phyloP scores from a whole-genome alignment of 2,329 filamentous ascomycete species.

The Cephalotrichum gorgonifer region DNA sequence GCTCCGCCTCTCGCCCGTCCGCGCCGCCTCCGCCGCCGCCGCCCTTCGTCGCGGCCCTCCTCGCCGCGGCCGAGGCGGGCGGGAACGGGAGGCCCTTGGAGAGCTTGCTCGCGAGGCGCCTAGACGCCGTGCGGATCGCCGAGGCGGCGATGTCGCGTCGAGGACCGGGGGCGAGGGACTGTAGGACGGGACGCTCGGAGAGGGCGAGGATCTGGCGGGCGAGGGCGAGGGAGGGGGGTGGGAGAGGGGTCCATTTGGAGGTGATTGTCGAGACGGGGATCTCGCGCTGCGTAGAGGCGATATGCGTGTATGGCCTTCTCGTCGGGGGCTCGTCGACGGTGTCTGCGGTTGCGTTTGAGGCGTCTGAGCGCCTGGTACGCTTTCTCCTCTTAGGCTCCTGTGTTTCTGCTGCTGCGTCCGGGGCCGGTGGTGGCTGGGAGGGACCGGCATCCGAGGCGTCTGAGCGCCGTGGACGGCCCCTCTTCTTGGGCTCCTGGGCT shows the following conservation, averaged over 20 bases:
- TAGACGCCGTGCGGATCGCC: conserved; percentile 43
- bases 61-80: conserved; percentile 27
- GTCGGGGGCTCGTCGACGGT: background rate
- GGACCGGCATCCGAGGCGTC: background rate
- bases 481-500: conserved; percentile 7
- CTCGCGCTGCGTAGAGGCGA: conserved; percentile 37
- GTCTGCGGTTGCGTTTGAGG: conserved; percentile 9
- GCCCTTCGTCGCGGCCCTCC: background rate
- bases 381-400: background rate
- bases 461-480: conserved; percentile 10
- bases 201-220: conserved; percentile 46
- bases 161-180: conserved; percentile 38
- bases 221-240: conserved; percentile 40
- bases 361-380: conserved; percentile 14
- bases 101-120: conserved; percentile 47
- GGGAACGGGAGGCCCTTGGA: conserved; percentile 56
- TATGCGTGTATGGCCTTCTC: conserved; percentile 31
- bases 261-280: conserved; percentile 57
- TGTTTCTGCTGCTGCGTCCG: conserved; percentile 9
- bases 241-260: conserved; percentile 55
- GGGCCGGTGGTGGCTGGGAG: background rate
- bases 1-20: conserved; percentile 43
- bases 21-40: conserved; percentile 17
- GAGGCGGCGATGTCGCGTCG: conserved; percentile 42
- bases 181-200: conserved; percentile 51